Percentiles rank a stretch among this genome's conserved stretches.
Conservation (phyloP, 257 asterid species). For the Jacaranda copaia region DNA sequence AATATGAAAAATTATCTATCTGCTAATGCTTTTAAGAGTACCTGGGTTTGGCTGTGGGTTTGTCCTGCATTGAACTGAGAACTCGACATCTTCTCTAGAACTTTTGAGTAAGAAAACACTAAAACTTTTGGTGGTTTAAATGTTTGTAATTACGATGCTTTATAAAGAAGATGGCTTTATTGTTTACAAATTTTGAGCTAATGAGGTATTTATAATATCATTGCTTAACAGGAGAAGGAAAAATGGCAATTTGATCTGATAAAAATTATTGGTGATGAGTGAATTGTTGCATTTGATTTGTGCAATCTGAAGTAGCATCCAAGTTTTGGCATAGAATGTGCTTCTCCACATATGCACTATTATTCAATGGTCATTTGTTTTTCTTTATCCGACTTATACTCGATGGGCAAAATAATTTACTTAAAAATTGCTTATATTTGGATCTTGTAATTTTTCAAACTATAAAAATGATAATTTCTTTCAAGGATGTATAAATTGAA, state of each 20-base stretch:
- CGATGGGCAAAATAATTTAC: too few relatives aligned
- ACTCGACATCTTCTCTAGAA: conserved; percentile 53
- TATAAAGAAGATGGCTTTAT: not conserved
- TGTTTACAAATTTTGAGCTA: not conserved
- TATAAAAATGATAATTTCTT: not conserved
- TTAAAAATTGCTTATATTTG: too few relatives aligned
- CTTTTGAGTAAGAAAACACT: not conserved
- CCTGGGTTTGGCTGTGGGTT: conserved; percentile 50
- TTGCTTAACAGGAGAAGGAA: not conserved
- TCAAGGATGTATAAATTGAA: not conserved
- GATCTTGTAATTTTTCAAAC: too few relatives aligned
- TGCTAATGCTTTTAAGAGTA: conserved; percentile 16
- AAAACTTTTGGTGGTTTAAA: not conserved
- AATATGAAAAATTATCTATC: not conserved
- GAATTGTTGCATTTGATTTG: conserved; percentile 45
- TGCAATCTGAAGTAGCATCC: not conserved
- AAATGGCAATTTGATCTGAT: not conserved
- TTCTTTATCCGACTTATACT: not conserved
- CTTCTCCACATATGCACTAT: conserved; percentile 18
- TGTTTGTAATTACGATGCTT: not conserved
- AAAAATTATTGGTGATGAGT: conserved; percentile 43
- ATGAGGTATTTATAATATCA: conserved; percentile 38
- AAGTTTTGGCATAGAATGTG: conserved; percentile 17
- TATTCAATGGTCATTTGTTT: not conserved
- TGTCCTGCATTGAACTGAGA: conserved; percentile 63